phyloP scores from a whole-genome alignment of 345 rosid species.

The Mercurialis annua region DNA sequence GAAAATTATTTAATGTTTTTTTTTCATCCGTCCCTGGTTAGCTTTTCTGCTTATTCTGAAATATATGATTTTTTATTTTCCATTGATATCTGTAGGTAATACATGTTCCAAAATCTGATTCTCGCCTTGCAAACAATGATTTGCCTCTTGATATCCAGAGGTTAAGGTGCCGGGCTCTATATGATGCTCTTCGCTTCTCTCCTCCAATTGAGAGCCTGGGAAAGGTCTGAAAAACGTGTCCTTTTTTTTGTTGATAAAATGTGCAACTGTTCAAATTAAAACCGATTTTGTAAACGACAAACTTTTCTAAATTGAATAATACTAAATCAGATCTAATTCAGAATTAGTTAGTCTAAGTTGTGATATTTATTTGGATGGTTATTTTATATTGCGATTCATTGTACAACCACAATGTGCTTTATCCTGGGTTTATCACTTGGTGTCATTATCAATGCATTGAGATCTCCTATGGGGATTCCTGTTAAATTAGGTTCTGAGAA shows the following conservation, averaged over 20 bases:
- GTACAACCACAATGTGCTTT: constrained; percentile 15
- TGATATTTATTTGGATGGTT: constrained; percentile 1
- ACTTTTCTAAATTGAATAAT: constrained; percentile 3
- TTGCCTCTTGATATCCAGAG: constrained; percentile 81
- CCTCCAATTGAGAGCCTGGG: constrained; percentile 69
- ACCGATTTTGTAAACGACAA: not conserved
- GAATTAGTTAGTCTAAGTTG: not conserved
- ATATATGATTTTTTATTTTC: constrained; percentile 6
- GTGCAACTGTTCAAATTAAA: not conserved
- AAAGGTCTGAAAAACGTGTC: constrained; percentile 52
- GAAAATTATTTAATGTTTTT: constrained; percentile 2
- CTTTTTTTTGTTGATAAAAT: not conserved
- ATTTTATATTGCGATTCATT: constrained; percentile 1
- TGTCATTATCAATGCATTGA: constrained; percentile 57
- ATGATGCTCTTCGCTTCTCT: constrained; percentile 72
- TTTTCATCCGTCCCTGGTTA: not conserved
- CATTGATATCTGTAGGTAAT: constrained; percentile 55
- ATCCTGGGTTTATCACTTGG: constrained; percentile 19
- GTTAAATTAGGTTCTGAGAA: constrained; percentile 88
- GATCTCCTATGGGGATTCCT: constrained; percentile 90
- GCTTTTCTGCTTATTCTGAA: not conserved
- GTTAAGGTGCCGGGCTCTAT: constrained; percentile 88
- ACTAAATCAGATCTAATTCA: not conserved
- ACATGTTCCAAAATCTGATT: constrained; percentile 87
- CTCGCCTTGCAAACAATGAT: constrained; percentile 88